These are phyloP conservation scores for Scutellaria baicalensis DNA, from an alignment of 257 asterid species.

Conservation along the genomic window DNA sequence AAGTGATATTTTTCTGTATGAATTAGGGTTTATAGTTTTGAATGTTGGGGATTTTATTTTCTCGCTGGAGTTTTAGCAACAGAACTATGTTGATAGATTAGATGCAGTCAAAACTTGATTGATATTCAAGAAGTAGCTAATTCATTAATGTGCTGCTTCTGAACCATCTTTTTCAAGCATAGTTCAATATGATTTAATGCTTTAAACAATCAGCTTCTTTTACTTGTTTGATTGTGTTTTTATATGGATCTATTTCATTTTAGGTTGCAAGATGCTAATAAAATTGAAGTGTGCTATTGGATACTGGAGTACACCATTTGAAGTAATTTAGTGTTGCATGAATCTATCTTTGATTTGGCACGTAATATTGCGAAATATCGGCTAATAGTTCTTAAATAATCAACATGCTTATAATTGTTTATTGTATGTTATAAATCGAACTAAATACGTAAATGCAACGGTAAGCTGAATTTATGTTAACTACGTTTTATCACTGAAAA, in stretches of 20 bases:
- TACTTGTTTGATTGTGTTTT: background rate
- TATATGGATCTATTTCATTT: background rate
- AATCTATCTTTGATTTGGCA: background rate
- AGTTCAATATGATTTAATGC: background rate
- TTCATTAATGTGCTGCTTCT: background rate
- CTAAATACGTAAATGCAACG: background rate
- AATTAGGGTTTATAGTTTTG: background rate
- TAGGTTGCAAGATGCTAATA: background rate
- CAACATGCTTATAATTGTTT: background rate
- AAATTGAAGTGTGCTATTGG: background rate
- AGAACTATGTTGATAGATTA: too few species aligned
- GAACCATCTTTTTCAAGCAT: background rate
- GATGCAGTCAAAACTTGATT: background rate
- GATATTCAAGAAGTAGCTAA: background rate
- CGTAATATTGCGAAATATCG: background rate
- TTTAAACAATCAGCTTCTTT: background rate
- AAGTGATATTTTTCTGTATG: background rate
- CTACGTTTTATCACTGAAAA: background rate
- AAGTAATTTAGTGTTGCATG: background rate
- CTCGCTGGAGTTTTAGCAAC: background rate
- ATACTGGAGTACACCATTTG: background rate
- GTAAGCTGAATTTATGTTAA: background rate
- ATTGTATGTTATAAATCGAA: background rate
- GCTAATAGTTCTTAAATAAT: too few species aligned
- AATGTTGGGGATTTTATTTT: background rate